Percentiles rank a stretch among this genome's conserved stretches.
These are phyloP conservation scores for Nannochloropsis granulata DNA, from an alignment of 108 stramenopile genomes.

Conservation along the genomic window DNA sequence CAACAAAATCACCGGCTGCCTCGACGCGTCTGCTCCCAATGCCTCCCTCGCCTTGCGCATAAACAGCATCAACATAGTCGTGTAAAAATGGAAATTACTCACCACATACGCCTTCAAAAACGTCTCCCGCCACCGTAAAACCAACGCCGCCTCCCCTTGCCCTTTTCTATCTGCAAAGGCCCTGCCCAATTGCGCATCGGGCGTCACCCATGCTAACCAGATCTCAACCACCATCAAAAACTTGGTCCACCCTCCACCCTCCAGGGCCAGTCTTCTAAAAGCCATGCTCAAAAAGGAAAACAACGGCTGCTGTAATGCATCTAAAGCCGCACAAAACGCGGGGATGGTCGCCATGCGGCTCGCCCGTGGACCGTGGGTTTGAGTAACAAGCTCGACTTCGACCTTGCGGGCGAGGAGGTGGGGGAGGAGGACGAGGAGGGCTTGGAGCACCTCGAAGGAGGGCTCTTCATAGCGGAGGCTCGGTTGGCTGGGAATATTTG, in stretches of 20 bases:
- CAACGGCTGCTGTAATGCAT: background rate
- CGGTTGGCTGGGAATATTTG: background rate
- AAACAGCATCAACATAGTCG: background rate
- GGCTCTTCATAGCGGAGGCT: background rate
- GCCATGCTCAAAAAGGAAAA: background rate
- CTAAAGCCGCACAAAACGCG: background rate
- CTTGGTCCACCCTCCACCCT: background rate
- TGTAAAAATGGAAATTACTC: background rate
- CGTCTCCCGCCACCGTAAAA: background rate
- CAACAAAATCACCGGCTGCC: background rate
- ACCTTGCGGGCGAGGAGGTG: background rate
- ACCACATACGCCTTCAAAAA: background rate
- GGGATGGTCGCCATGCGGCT: background rate
- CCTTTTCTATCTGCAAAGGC: background rate
- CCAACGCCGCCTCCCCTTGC: background rate
- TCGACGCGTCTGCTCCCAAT: background rate
- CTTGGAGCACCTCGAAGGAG: background rate
- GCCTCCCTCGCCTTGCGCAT: background rate
- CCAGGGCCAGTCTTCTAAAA: background rate
- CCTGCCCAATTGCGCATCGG: background rate
- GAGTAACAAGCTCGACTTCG: background rate
- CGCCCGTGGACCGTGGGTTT: background rate
- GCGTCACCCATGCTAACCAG: background rate
- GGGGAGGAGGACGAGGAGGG: background rate
- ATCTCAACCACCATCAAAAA: background rate